Evolutionary conservation across 1,139 yeast species (phyloP).

Genomic region (Protomyces pachydermus): DNA sequence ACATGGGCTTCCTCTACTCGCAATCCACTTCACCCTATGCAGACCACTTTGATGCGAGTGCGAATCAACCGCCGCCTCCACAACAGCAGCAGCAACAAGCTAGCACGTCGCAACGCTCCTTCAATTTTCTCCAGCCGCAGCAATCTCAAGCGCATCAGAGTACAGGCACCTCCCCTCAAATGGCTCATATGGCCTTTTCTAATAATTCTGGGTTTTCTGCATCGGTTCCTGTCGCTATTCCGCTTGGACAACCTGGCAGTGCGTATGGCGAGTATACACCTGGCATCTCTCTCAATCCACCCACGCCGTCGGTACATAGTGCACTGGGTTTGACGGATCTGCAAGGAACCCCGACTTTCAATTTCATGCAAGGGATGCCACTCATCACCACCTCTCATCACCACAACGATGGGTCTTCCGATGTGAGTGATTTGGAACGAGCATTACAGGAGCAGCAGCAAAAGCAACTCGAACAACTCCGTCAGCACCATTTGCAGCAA

Average conservation of each 20-base stretch:
- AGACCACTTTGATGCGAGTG: background rate
- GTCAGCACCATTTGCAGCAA: background rate
- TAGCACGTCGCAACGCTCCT: background rate
- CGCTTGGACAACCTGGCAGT: background rate
- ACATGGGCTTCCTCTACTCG: background rate
- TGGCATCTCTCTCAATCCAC: constrained; percentile 19
- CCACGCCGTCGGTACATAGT: constrained; percentile 3
- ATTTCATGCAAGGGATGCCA: constrained; percentile 9
- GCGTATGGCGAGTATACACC: constrained; percentile 4
- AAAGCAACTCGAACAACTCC: background rate
- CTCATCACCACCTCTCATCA: constrained; percentile 12
- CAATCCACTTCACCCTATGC: background rate
- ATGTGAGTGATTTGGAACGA: background rate
- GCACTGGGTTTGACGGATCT: background rate
- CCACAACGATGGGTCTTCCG: background rate
- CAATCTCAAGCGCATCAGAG: background rate
- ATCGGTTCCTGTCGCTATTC: background rate
- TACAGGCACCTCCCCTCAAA: background rate
- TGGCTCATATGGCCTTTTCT: background rate
- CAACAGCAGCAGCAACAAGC: background rate
- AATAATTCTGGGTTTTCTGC: background rate
- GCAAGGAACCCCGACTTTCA: background rate
- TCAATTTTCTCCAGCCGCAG: background rate
- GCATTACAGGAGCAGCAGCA: background rate
- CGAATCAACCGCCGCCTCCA: background rate